A percentile compares a stretch with the other conserved stretches of the same genome.
Evolutionary conservation across 805 yeast genomes (phyloP).

Genomic region (Diddensiella transvaalensis): DNA sequence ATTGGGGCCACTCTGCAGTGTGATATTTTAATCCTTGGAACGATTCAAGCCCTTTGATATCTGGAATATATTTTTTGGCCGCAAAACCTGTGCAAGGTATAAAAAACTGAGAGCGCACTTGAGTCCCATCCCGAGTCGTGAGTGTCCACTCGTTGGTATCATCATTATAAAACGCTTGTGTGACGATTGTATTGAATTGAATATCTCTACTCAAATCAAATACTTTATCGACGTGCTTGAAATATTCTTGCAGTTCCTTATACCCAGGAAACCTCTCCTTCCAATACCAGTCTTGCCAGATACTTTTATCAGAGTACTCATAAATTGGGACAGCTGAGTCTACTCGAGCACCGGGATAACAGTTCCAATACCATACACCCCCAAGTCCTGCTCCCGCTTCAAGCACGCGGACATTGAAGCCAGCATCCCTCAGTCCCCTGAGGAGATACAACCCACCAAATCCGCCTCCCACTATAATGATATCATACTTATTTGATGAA

Average conservation of each 20-base stretch:
- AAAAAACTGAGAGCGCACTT: slow-evolving; percentile 15
- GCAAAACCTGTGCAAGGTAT: slow-evolving; percentile 23
- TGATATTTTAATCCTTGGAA: slow-evolving; percentile 28
- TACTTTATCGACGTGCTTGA: slow-evolving; percentile 28
- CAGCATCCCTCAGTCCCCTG: slow-evolving; percentile 22
- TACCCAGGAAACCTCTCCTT: slow-evolving; percentile 29
- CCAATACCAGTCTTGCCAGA: slow-evolving; percentile 30
- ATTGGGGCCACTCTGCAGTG: slow-evolving; percentile 30
- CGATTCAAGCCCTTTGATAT: slow-evolving; percentile 22
- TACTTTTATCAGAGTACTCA: slow-evolving; percentile 29
- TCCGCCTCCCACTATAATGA: slow-evolving; percentile 22
- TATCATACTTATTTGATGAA: slow-evolving; percentile 11
- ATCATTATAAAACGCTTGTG: slow-evolving; percentile 25
- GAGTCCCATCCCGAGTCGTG: slow-evolving; percentile 20
- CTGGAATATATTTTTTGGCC: slow-evolving; percentile 28
- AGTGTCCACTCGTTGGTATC: slow-evolving; percentile 26
- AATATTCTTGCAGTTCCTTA: slow-evolving; percentile 29
- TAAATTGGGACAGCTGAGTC: slow-evolving; percentile 31
- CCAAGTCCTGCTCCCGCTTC: slow-evolving; percentile 24
- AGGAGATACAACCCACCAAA: slow-evolving; percentile 23
- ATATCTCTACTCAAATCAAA: slow-evolving; percentile 27
- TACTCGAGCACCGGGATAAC: slow-evolving; percentile 32
- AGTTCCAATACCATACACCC: slow-evolving; percentile 29
- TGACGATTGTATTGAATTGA: slow-evolving; percentile 24
- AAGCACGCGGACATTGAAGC: slow-evolving; percentile 19